phyloP scores from a whole-genome alignment of 306 rosid species.

The Prunus davidiana region DNA sequence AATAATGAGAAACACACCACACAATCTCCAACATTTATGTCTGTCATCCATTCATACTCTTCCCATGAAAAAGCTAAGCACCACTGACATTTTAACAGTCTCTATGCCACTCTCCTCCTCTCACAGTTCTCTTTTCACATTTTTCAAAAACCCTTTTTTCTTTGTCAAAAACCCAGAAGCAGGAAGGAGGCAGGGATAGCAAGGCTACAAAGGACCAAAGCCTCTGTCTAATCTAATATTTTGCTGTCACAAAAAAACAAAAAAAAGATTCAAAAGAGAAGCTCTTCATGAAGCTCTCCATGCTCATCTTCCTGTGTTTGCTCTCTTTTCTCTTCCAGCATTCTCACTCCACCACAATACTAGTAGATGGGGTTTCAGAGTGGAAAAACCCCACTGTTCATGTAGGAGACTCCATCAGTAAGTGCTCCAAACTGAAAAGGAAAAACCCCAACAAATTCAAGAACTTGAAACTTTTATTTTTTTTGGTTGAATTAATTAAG shows the following conservation, averaged over 20 bases:
- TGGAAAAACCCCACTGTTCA: constrained; percentile 77
- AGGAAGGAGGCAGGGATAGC: constrained; percentile 7
- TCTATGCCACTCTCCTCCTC: constrained; percentile 24
- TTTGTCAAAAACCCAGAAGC: constrained; percentile 28
- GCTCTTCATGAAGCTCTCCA: constrained; percentile 38
- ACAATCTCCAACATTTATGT: constrained; percentile 43
- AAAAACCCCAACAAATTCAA: not conserved
- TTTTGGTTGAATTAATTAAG: not conserved
- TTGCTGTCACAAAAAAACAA: not conserved
- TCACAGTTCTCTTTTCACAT: constrained; percentile 32
- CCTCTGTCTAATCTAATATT: constrained; percentile 13
- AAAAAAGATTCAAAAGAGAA: not conserved
- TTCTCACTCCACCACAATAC: constrained; percentile 52
- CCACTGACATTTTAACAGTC: constrained; percentile 58
- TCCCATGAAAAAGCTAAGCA: constrained; percentile 47
- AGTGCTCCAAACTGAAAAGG: constrained; percentile 20
- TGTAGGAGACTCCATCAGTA: constrained; percentile 82
- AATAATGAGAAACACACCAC: constrained; percentile 22
- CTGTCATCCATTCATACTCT: constrained; percentile 73
- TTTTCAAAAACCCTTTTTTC: constrained; percentile 46
- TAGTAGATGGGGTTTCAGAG: constrained; percentile 76
- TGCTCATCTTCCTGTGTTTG: constrained; percentile 38
- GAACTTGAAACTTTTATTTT: not conserved
- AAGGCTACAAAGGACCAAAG: constrained; percentile 13
- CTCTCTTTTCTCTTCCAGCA: constrained; percentile 36